Base-by-base conservation (phyloP, 2,329 filamentous ascomycete genomes). In the Microthyrium microscopicum region DNA sequence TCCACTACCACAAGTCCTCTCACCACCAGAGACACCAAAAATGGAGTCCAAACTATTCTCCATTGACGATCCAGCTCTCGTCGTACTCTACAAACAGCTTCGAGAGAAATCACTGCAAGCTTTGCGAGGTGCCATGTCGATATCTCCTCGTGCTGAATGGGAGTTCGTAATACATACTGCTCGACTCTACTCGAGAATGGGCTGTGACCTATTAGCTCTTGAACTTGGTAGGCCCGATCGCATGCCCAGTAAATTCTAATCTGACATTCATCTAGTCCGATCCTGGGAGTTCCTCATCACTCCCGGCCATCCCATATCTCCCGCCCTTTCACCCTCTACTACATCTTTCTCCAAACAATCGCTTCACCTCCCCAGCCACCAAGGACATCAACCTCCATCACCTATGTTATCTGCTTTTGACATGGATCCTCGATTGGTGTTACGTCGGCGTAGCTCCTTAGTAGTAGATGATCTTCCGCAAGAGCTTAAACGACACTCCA, bases 81-180 rank as follows among this genome's bases (percentile, higher is more conserved):
- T 94, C 1, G 71, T 92, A 1, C 59, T 98, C 2, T 98, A 98
- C 53, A 70, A 77, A 18, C 78, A 94, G 45, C 67, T 98, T 6
- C 73, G 85, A 30, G 78, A 78, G 41, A 78, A 77, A 55, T 83
- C 77, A 1, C 57, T 85, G 1, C 82, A 91, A 50, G 91, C 83
- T 1, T 66, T 93, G 5, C 73, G 77, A 20, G 85, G 84, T n/a
- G 82, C 82, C 5, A 77, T 78, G 1, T 82, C 83, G 54, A 67
- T 93, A 13, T 76, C 73, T 3, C 77, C 80, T 0, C 70, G 69
- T 40, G 73, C 77, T 4, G 85, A 94, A 54, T 92, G 82, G 80
- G 72, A 79, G 20, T 93, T 94, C 50, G 73, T 94, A 1, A 60
- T 92, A 16, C 82, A 89, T 44, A 93, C 82, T 34, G 82, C 84